Percentiles rank a stretch among this genome's conserved stretches.
Evolutionary conservation across 1,139 yeast genomes (phyloP).

Genomic region (Kurtzmaniella quercitrusa): DNA sequence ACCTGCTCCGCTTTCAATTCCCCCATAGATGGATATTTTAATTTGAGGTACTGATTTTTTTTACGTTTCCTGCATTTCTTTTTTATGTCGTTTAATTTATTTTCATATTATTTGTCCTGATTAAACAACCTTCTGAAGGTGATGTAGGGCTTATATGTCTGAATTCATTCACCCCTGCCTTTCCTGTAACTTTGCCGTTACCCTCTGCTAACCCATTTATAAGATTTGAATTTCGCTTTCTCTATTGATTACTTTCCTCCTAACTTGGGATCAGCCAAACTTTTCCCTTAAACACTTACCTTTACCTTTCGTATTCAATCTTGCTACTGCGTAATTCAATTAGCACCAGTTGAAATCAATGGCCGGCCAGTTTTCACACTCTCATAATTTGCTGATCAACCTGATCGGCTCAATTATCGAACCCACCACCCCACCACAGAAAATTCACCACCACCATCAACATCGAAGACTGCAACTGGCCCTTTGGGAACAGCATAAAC

Average conservation of each 20-base stretch:
- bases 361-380: constrained; percentile 15
- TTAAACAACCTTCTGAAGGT: constrained; percentile 2
- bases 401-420: constrained; percentile 34
- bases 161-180: constrained; percentile 8
- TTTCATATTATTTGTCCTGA: constrained; percentile 1
- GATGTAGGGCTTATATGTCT: constrained; percentile 6
- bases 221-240: constrained; percentile 5
- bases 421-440: constrained; percentile 38
- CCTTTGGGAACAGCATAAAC: constrained; percentile 12
- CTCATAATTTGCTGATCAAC: constrained; percentile 34
- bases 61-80: neutral
- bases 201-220: constrained; percentile 4
- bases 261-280: neutral
- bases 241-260: neutral
- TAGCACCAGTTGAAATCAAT: neutral
- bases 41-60: neutral
- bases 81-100: neutral
- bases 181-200: constrained; percentile 6
- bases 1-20: neutral
- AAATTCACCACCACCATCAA: constrained; percentile 6
- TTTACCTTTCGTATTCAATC: neutral
- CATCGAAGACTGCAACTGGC: constrained; percentile 9
- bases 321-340: neutral
- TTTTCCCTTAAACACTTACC: neutral
- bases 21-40: neutral